Evolutionary conservation across 2,329 filamentous ascomycete genomes (phyloP), one percentile per base, ranked within the genome.

Genomic region (Cladophialophora psammophila): DNA sequence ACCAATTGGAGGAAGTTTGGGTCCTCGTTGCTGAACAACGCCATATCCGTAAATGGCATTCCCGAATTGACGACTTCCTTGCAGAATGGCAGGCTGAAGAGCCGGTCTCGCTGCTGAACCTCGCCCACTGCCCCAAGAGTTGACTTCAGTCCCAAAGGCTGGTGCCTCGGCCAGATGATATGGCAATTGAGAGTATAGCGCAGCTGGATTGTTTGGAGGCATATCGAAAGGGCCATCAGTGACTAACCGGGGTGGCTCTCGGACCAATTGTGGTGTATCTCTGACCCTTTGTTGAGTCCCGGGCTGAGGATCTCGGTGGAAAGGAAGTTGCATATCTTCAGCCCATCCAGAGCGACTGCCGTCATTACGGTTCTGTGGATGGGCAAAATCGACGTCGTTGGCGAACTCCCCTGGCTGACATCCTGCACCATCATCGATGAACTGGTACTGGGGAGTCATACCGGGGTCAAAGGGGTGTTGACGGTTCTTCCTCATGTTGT

Each of bases 391-490:
- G 20, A 48, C 18, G 1, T 18, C 42, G 6, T 20, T 18, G 42
- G 7, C 5, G 42, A n/a, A 15, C 7, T 20, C n/a, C 42, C 20
- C n/a, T 48, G 42, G n/a, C 20, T 20, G 15, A 20, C 20, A 18
- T 18, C 7, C 18, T 18, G n/a, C n/a, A 20, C n/a, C 18, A 50
- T 50, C 45, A 50, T 50, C 45, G 18, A 50, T 20, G 20, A 20
- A 5, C 45, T 50, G 45, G 18, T 50, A 50, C 26, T 54, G 59
- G 45, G 12, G 26, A 26, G 26, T 26, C 26, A 32, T 48, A 42
- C 45, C 59, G 4, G 59, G 48, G 34, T 61, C 59, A 35, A 40
- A 61, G 34, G 45, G 48, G 34, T 26, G 45, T 42, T 10, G 59
- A 36, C 12, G 18, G 5, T 26, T 26, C 15, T 40, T 18, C 59